phyloP scores from a whole-genome alignment of 192 early-diverging fungal genomes.

The Dissophora ornata region DNA sequence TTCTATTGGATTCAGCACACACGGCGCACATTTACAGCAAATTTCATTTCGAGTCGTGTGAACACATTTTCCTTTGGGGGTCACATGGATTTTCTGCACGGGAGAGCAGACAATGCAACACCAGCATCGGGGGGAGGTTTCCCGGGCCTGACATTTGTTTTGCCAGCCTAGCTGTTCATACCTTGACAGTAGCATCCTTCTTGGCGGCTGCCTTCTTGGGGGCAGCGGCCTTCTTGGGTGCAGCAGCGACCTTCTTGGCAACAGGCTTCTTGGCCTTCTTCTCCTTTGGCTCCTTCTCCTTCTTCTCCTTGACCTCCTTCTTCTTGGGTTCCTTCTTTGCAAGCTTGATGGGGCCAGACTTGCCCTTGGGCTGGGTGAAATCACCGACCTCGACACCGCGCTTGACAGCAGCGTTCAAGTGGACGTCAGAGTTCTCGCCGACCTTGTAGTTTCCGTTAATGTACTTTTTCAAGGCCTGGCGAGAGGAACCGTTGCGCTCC shows the following conservation, averaged over 20 bases:
- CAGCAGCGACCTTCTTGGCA: slow-evolving; percentile 33
- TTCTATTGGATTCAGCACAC: neutral
- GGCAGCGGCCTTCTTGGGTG: slow-evolving; percentile 18
- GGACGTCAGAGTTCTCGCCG: slow-evolving; percentile 62
- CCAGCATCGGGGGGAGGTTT: no score
- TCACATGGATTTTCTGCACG: no score
- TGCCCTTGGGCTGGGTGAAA: slow-evolving; percentile 75
- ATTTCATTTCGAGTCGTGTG: neutral
- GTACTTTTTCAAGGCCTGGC: slow-evolving; percentile 84
- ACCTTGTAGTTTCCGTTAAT: slow-evolving; percentile 79
- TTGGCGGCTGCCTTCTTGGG: slow-evolving; percentile 14
- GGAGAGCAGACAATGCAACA: no score
- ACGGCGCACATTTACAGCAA: no score
- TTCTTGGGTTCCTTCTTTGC: slow-evolving; percentile 61
- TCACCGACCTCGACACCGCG: slow-evolving; percentile 69
- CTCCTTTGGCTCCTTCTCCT: slow-evolving; percentile 58
- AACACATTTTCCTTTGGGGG: neutral
- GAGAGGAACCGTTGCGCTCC: slow-evolving; percentile 78
- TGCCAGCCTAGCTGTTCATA: no score
- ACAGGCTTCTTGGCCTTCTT: slow-evolving; percentile 35
- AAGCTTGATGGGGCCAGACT: slow-evolving; percentile 74
- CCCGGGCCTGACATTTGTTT: no score
- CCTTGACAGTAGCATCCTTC: slow-evolving; percentile 1
- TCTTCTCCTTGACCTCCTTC: slow-evolving; percentile 57
- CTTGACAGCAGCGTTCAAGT: slow-evolving; percentile 74